These are phyloP conservation scores for Monosporascus cannonballus DNA, from an alignment of 2,329 filamentous ascomycete genomes.

Conservation along the genomic window DNA sequence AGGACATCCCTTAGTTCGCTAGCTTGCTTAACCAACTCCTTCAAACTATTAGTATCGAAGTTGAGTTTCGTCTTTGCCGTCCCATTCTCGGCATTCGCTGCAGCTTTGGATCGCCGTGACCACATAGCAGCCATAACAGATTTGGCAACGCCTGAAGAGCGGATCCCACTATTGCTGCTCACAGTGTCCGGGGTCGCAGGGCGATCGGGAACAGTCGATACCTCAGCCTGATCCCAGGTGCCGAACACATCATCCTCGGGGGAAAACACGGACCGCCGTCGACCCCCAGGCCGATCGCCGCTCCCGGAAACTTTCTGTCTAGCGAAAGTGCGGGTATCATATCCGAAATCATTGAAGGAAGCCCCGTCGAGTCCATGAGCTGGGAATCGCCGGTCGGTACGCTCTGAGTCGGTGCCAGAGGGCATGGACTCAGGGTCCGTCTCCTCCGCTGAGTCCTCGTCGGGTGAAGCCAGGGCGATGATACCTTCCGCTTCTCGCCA, in stretches of 20 bases:
- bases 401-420: conserved; percentile 32
- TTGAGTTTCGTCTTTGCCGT: conserved; percentile 48
- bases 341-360: conserved; percentile 36
- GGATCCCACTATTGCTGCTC: conserved; percentile 24
- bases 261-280: conserved; percentile 57
- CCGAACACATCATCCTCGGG: conserved; percentile 63
- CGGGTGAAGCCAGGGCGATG: conserved; percentile 73
- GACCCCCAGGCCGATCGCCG: conserved; percentile 44
- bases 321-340: conserved; percentile 32
- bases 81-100: conserved; percentile 27
- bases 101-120: conserved; percentile 40
- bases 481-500: conserved; percentile 85
- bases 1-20: conserved; percentile 53
- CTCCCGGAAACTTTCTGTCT: conserved; percentile 44
- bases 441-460: conserved; percentile 48
- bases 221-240: conserved; percentile 38
- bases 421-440: conserved; percentile 27
- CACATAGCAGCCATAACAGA: conserved; percentile 62
- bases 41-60: conserved; percentile 64
- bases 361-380: conserved; percentile 43
- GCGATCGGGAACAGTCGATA: conserved; percentile 26
- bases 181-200: conserved; percentile 36
- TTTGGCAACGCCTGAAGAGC: conserved; percentile 46
- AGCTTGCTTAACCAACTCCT: conserved; percentile 58
- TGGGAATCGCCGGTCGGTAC: conserved; percentile 38